Evolutionary conservation across 345 rosid genomes (phyloP), one percentile per base, ranked within the genome.

Genomic region (Syzygium jambos): DNA sequence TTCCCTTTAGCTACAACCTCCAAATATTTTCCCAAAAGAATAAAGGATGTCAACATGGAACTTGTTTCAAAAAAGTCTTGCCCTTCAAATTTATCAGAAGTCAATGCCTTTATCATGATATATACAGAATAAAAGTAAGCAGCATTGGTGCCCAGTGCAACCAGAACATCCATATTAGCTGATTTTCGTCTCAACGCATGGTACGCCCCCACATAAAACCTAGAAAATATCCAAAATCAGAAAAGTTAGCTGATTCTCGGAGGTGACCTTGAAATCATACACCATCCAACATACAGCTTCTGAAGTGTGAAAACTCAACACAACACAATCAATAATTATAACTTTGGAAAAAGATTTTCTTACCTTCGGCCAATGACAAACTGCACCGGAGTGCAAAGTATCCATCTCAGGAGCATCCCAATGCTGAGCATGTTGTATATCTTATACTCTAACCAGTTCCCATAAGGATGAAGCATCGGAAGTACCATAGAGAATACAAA

Each of bases 51-150:
- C 90, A 95, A 84, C 95, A 94, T 95, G 87, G 96, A 92, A 92
- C 97, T 95, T 65, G 97, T 95, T 91, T 95, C 97, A 86, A 95
- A 95, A 88, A 93, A 94, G 90, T 95, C 97, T 88, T 92, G 95
- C 87, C 95, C 96, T 91, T 94, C 93, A 55, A 95, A 95, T 89
- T 89, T 93, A 86, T 92, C 88, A 38, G 96, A 92, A 87, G 88
- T 92, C 85, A 89, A 85, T 68, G 94, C 94, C 90, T 93, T 95
- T 85, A 93, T 86, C 55, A 85, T 89, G 65, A 94, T 54, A 85
- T 94, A 95, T 10, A 93, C 88, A 83, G 97, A 95, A 88, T 95
- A 94, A 88, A 95, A 93, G 87, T 95, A 95, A 55, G 97, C 97
- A 86, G 95, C 93, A 92, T 95, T 95, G 11, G 97, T 95, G 89